Evolutionary conservation across 2,329 filamentous ascomycete genomes (phyloP).

Genomic region (Dactylonectria macrodidyma): DNA sequence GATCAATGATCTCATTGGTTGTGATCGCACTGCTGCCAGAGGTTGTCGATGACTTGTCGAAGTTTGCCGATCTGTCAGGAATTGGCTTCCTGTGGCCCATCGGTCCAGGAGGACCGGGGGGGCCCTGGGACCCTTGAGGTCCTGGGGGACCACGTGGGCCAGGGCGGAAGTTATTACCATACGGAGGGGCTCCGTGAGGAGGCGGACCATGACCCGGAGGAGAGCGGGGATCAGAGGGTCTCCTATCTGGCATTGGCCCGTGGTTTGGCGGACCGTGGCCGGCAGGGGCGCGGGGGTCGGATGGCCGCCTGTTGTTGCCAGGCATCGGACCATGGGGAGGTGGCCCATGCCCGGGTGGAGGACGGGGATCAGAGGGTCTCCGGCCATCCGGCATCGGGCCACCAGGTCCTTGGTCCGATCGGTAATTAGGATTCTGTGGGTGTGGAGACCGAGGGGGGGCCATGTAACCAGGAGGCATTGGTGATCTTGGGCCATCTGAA

Average conservation of each 20-base stretch:
- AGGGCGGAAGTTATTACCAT: slow-evolving; percentile 42
- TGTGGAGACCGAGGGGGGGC: slow-evolving; percentile 49
- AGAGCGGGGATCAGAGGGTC: slow-evolving; percentile 34
- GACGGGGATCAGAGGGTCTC: slow-evolving; percentile 34
- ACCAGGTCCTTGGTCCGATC: slow-evolving; percentile 45
- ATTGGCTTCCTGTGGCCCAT: slow-evolving; percentile 50
- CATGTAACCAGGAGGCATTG: slow-evolving; percentile 45
- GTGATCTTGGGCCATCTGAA: slow-evolving; percentile 51
- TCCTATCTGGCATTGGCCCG: slow-evolving; percentile 27
- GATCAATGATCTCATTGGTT: slow-evolving; percentile 58
- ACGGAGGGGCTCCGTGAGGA: slow-evolving; percentile 33
- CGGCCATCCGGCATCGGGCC: slow-evolving; percentile 41
- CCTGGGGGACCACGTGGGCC: slow-evolving; percentile 42
- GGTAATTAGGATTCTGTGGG: slow-evolving; percentile 47
- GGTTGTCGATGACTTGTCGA: slow-evolving; percentile 41
- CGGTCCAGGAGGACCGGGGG: slow-evolving; percentile 45
- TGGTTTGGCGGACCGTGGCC: slow-evolving; percentile 42
- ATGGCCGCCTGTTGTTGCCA: slow-evolving; percentile 36
- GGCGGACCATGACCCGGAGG: slow-evolving; percentile 39
- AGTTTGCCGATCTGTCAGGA: slow-evolving; percentile 44
- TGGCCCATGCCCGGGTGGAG: slow-evolving; percentile 28
- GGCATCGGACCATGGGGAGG: slow-evolving; percentile 37
- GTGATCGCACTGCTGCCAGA: slow-evolving; percentile 50
- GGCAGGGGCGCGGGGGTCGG: slow-evolving; percentile 30
- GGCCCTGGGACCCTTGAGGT: slow-evolving; percentile 30